Percentiles rank a stretch among this genome's conserved stretches.
Conservation (phyloP, 495 filamentous ascomycete species). For the Pyronema omphalodes region DNA sequence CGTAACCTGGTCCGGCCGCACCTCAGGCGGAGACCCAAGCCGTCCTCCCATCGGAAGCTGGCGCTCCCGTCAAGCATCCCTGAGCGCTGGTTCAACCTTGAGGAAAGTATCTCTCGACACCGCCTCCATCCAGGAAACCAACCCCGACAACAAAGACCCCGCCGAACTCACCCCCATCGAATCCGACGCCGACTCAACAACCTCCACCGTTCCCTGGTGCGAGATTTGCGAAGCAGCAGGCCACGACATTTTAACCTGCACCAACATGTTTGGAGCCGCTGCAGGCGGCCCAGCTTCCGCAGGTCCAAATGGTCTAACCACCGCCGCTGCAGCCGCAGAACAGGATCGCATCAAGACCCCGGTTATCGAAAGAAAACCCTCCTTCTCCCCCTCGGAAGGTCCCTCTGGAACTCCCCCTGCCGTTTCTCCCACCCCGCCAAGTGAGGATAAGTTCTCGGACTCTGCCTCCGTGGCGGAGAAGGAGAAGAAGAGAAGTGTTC, state of each 20-base stretch:
- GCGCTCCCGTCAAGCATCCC: conserved; percentile 3
- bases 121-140: neutral
- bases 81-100: neutral
- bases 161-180: conserved; percentile 5
- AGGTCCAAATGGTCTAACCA: conserved; percentile 19
- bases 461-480: conserved; percentile 8
- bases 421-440: neutral
- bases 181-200: conserved; percentile 35
- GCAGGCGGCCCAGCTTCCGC: conserved; percentile 18
- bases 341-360: neutral
- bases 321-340: conserved; percentile 1
- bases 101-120: neutral
- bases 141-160: neutral
- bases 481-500: conserved; percentile 23
- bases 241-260: conserved; percentile 85
- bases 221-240: conserved; percentile 90
- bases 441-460: neutral
- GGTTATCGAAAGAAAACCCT: conserved; percentile 6
- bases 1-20: conserved; percentile 7
- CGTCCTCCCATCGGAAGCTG: conserved; percentile 23
- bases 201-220: conserved; percentile 48
- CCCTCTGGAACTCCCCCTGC: neutral
- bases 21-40: conserved; percentile 11
- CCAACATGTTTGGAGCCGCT: conserved; percentile 55
- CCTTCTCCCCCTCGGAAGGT: neutral